Base-by-base conservation (phyloP, 805 yeast genomes). In the Candida boleticola region DNA sequence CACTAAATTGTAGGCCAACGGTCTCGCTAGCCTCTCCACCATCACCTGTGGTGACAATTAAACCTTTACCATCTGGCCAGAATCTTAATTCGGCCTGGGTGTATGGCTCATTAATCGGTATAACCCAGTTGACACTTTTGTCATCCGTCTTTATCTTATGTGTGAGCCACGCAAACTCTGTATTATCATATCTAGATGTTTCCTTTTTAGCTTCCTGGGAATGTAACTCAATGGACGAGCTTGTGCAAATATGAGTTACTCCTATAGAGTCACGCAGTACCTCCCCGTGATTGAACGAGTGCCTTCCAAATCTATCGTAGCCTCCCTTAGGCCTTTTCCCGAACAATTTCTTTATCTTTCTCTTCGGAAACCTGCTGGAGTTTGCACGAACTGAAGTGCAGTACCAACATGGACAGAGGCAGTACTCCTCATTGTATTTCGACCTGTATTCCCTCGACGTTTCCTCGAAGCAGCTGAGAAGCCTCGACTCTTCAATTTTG, bases 381-480 rank as follows among this genome's bases (percentile, higher is more conserved):
- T 23, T 23, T 23, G 7, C 10, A 7, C 27, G 7, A 11, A 16
- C 27, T 4, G 19, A n/a, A 5, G 41, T 29, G 37, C 60, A 55
- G 26, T 44, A 48, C 40, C 44, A 40, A 37, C 64, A 58, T 33
- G 45, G 48, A 25, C 64, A 60, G 17, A 55, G 36, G n/a, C 54
- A 42, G 26, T 52, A 50, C 4, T 47, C 50, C 16, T 51, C 50
- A 9, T 44, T 42, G 39, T 18, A 31, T 19, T 31, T 31, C 35
- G 11, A 20, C 6, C 35, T 31, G 21, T 17, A 31, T 31, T 17
- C 35, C 18, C 21, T 7, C 10, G 32, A 10, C 5, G 64, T 57
- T 5, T 20, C 19, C 31, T 45, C 49, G 31, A 52, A 60, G 4
- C 48, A 31, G 10, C 40, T 30, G 37, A 44, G 52, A 9, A 60